These are phyloP conservation scores for Nakataea oryzae DNA, from an alignment of 2,329 filamentous ascomycete genomes.

Conservation along the genomic window DNA sequence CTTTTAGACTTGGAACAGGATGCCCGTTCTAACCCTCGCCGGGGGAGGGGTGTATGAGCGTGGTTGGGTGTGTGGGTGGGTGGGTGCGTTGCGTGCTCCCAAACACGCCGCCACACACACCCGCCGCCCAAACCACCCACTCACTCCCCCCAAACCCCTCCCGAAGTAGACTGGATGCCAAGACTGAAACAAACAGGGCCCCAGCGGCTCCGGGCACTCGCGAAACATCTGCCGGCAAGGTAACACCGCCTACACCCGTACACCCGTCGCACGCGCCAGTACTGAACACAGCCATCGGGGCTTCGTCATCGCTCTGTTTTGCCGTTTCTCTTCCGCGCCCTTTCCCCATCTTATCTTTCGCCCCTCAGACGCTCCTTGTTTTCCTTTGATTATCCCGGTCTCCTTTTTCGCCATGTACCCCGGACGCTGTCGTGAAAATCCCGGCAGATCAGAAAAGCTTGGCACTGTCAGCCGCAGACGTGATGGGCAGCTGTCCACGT, in stretches of 20 bases:
- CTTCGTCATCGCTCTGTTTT: background rate
- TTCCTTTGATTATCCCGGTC: too few species aligned
- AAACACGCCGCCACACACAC: background rate
- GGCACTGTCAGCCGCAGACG: conserved; percentile 12
- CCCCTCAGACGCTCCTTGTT: background rate
- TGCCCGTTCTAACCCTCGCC: background rate
- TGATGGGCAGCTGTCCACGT: background rate
- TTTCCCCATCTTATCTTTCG: background rate
- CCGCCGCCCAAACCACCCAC: background rate
- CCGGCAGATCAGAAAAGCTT: conserved; percentile 26
- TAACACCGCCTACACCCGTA: conserved; percentile 5
- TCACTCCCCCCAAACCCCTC: conserved; percentile 5
- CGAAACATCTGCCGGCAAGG: conserved; percentile 11
- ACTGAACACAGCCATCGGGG: background rate
- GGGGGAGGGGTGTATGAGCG: background rate
- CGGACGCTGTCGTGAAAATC: conserved; percentile 9
- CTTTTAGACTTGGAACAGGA: background rate
- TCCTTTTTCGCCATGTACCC: conserved; percentile 6
- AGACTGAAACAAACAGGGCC: conserved; percentile 19
- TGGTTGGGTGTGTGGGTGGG: conserved; percentile 4
- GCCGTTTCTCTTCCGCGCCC: background rate
- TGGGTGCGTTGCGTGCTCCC: background rate
- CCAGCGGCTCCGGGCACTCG: background rate
- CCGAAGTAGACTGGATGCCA: conserved; percentile 21
- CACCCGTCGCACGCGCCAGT: background rate